phyloP scores from a whole-genome alignment of 768 basidiomycete species.

The Lactarius tabidus region DNA sequence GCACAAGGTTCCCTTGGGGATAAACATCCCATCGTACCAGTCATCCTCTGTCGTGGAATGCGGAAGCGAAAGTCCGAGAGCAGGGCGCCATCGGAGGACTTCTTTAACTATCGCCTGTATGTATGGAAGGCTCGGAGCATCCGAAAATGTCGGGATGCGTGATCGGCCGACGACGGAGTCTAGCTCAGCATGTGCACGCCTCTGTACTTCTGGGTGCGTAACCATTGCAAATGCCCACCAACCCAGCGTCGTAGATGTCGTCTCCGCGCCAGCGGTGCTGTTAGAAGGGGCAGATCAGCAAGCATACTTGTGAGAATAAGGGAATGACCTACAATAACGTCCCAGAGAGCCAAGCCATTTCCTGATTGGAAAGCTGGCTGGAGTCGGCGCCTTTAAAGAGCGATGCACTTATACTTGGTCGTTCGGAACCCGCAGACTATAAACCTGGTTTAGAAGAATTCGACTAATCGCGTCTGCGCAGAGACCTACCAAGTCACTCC shows the following conservation, averaged over 20 bases:
- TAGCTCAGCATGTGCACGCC: slow-evolving; percentile 24
- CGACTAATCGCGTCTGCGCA: neutral
- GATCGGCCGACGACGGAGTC: slow-evolving; percentile 24
- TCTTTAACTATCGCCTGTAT: slow-evolving; percentile 1
- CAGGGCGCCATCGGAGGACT: slow-evolving; percentile 12
- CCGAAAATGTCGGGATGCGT: slow-evolving; percentile 21
- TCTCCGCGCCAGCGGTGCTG: slow-evolving; percentile 16
- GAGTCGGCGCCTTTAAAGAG: neutral
- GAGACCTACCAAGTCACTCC: neutral
- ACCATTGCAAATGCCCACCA: slow-evolving; percentile 23
- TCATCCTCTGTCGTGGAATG: slow-evolving; percentile 28
- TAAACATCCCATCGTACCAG: slow-evolving; percentile 24
- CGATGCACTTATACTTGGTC: neutral
- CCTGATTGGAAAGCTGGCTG: neutral
- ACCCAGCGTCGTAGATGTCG: slow-evolving; percentile 4
- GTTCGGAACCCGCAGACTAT: neutral
- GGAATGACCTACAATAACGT: neutral
- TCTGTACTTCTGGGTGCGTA: slow-evolving; percentile 19
- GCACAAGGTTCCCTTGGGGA: slow-evolving; percentile 36
- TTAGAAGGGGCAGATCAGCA: no score
- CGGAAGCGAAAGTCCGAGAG: neutral
- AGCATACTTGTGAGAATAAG: neutral
- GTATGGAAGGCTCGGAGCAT: slow-evolving; percentile 16
- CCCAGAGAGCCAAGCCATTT: neutral
- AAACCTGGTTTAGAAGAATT: neutral